Evolutionary conservation across 2,329 filamentous ascomycete genomes (phyloP), one percentile per base, ranked within the genome.

Genomic region (Hypoxylon sp.): DNA sequence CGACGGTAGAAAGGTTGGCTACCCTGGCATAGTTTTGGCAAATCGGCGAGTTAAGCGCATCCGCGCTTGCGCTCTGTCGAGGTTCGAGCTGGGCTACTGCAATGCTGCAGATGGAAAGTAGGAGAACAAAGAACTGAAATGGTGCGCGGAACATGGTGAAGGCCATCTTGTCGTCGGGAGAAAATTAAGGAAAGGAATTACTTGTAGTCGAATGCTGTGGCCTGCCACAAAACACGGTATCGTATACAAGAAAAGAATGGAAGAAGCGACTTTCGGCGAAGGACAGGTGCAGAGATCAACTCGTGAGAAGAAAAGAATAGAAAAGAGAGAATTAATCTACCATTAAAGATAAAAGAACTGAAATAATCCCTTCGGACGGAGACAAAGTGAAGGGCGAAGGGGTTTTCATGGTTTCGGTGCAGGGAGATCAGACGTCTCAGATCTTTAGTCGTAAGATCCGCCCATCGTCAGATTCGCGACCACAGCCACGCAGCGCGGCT

Each of bases 1-100:
- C 80, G 65, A 84, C 79, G 64, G 78, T 80, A 21, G 82, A 82
- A 63, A 83, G 78, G 73, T 84, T 84, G 65, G 82, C 82, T 21
- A 80, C 80, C 51, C 71, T 74, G 61, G 79, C 74, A 72, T 84
- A 84, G 71, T 82, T 78, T 54, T 75, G 65, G 74, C 82, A 84
- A 53, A 69, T 32, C 12, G 71, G 67, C 5, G 59, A 52, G 32
- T n/a, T 43, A 39, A 59, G 51, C 11, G 64, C 48, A 27, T 53
- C 34, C 9, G 66, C 68, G 68, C 50, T 63, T 59, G 72, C 62
- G 66, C 63, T 74, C 50, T 74, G 72, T 32, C 72, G 71, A 9
- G 74, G 68, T 41, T 73, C 65, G 29, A 61, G 61, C 37, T 69
- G 53, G 8, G 64, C 71, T 37, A 65, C 64, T 51, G 58, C 65